A percentile compares a stretch with the other conserved stretches of the same genome.
phyloP scores from a whole-genome alignment of 2,329 filamentous ascomycete genomes.

The Talaromyces sp. region DNA sequence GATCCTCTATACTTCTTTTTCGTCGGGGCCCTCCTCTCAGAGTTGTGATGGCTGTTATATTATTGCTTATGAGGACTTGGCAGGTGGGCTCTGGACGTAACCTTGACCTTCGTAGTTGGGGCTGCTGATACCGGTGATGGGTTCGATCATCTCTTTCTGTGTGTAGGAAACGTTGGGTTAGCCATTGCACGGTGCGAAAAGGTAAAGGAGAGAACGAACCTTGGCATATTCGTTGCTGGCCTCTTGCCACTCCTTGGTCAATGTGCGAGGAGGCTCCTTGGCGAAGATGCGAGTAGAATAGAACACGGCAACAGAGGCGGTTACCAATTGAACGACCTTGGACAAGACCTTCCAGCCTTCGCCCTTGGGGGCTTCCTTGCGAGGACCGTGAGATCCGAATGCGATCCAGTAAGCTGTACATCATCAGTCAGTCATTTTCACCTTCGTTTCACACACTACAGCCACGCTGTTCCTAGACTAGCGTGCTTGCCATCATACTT shows the following conservation, averaged over 20 bases:
- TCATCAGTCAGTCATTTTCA: neutral
- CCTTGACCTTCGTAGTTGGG: constrained; percentile 75
- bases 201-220: constrained; percentile 53
- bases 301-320: constrained; percentile 68
- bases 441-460: neutral
- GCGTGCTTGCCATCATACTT: constrained; percentile 48
- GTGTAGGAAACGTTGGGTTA: neutral
- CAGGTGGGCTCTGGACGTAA: constrained; percentile 63
- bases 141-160: constrained; percentile 79
- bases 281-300: constrained; percentile 66
- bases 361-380: constrained; percentile 74
- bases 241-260: constrained; percentile 98
- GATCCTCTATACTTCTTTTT: neutral
- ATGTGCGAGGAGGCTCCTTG: constrained; percentile 70
- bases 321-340: constrained; percentile 67
- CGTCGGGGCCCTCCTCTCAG: neutral
- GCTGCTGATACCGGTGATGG: constrained; percentile 77
- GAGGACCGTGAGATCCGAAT: constrained; percentile 93
- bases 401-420: constrained; percentile 92
- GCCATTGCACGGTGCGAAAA: neutral
- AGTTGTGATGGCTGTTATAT: neutral
- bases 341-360: constrained; percentile 75
- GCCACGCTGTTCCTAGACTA: neutral
- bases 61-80: constrained; percentile 29
- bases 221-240: constrained; percentile 88